Percentiles rank a stretch among this genome's conserved stretches.
Conservation (phyloP, 2,329 filamentous ascomycete genomes). For the Cladosporium sphaerospermum region DNA sequence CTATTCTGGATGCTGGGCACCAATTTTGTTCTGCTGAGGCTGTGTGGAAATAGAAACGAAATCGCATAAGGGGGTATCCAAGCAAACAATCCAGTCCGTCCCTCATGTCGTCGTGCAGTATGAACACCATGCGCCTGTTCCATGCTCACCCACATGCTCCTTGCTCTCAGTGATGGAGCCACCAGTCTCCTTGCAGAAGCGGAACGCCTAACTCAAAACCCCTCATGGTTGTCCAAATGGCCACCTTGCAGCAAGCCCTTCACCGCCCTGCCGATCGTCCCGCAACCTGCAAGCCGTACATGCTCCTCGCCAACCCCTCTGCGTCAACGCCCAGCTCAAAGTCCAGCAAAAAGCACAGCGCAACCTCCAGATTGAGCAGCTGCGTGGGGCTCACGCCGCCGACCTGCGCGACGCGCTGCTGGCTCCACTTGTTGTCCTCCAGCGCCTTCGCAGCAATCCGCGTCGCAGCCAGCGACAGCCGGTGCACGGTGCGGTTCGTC, state of each 20-base stretch:
- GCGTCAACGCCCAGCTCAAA: constrained; percentile 58
- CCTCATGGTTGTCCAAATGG: background rate
- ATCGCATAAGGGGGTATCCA: background rate
- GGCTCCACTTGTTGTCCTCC: constrained; percentile 86
- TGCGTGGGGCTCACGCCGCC: constrained; percentile 80
- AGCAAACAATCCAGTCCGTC: background rate
- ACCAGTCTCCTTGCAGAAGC: too few relatives aligned
- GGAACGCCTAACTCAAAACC: too few relatives aligned
- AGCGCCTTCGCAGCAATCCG: constrained; percentile 88
- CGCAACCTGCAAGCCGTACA: constrained; percentile 31
- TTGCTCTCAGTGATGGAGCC: too few relatives aligned
- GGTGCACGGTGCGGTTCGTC: constrained; percentile 77
- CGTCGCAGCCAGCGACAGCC: constrained; percentile 75
- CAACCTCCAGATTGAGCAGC: constrained; percentile 79
- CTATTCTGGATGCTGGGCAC: too few relatives aligned
- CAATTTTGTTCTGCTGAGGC: too few relatives aligned
- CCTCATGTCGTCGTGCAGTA: too few relatives aligned
- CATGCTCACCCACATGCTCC: too few relatives aligned
- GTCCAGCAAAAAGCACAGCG: constrained; percentile 60
- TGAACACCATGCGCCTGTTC: too few relatives aligned
- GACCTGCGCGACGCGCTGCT: constrained; percentile 75
- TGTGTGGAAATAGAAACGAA: background rate
- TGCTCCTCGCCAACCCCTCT: constrained; percentile 26
- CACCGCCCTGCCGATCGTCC: constrained; percentile 7
- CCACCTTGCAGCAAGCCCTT: background rate